phyloP scores from a whole-genome alignment of 257 asterid genomes.

The Ballota nigra region DNA sequence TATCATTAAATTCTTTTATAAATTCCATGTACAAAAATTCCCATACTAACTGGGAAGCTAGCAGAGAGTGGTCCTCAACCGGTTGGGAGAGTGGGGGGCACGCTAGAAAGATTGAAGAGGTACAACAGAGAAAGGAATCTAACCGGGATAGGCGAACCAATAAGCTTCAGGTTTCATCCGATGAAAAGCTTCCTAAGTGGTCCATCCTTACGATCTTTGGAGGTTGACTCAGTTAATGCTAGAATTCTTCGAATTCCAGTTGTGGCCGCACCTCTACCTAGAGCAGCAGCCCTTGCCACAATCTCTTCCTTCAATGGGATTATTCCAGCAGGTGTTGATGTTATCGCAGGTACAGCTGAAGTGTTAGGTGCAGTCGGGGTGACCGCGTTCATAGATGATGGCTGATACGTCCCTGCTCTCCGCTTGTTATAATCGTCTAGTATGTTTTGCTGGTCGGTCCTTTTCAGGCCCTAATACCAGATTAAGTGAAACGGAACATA shows the following conservation, averaged over 20 bases:
- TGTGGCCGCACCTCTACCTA: constrained; percentile 96
- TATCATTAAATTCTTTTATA: background rate
- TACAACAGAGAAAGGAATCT: background rate
- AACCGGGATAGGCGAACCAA: constrained; percentile 21
- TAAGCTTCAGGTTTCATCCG: constrained; percentile 39
- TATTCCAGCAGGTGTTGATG: constrained; percentile 53
- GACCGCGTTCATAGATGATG: constrained; percentile 46
- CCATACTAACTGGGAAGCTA: background rate
- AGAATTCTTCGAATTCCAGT: constrained; percentile 87
- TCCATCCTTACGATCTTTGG: constrained; percentile 92
- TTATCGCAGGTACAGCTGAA: constrained; percentile 38
- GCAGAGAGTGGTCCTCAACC: background rate
- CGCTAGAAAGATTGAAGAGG: background rate
- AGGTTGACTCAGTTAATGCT: constrained; percentile 84
- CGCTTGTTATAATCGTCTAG: constrained; percentile 91
- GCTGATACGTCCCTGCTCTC: constrained; percentile 71
- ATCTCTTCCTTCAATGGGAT: constrained; percentile 83
- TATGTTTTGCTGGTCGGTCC: constrained; percentile 88
- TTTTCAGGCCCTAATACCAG: constrained; percentile 71
- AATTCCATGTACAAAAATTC: constrained; percentile 23
- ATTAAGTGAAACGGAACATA: background rate
- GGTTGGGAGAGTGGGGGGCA: background rate
- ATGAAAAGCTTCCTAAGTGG: constrained; percentile 87
- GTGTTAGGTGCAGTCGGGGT: constrained; percentile 45
- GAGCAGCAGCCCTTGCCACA: constrained; percentile 95